These are phyloP conservation scores for Xylariaceae sp. DNA, from an alignment of 2,329 filamentous ascomycete species.

Conservation along the genomic window DNA sequence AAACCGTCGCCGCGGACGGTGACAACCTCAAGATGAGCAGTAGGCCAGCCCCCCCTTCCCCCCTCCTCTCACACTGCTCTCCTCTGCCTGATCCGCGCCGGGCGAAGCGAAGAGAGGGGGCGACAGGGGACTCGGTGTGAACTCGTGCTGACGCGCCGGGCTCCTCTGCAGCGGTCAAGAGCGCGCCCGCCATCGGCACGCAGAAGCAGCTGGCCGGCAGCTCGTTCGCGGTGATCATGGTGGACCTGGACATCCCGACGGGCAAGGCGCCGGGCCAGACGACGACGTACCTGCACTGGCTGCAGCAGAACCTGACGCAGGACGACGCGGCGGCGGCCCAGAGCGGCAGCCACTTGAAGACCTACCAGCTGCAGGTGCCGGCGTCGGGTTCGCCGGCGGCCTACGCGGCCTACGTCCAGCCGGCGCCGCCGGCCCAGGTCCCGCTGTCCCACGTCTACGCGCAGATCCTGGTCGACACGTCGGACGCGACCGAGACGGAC, in stretches of 20 bases:
- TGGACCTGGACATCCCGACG: conserved; percentile 41
- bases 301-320: conserved; percentile 31
- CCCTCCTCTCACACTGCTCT: too few relatives aligned
- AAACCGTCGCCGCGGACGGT: conserved; percentile 30
- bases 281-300: conserved; percentile 34
- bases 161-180: conserved; percentile 28
- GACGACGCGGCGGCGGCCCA: conserved; percentile 13
- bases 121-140: too few relatives aligned
- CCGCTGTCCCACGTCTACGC: conserved; percentile 25
- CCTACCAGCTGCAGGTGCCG: too few relatives aligned
- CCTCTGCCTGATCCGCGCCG: too few relatives aligned
- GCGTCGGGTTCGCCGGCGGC: conserved; percentile 15
- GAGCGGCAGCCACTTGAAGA: conserved; percentile 15
- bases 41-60: too few relatives aligned
- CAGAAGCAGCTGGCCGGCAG: conserved; percentile 29
- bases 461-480: conserved; percentile 24
- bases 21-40: too few relatives aligned
- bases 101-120: too few relatives aligned
- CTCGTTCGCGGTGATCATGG: conserved; percentile 34
- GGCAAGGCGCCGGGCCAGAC: conserved; percentile 26
- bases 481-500: conserved; percentile 14
- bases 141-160: too few relatives aligned
- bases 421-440: conserved; percentile 20
- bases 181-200: conserved; percentile 29
- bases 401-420: conserved; percentile 19